phyloP scores from a whole-genome alignment of 805 yeast species.

The Kregervanrija delftensis region DNA sequence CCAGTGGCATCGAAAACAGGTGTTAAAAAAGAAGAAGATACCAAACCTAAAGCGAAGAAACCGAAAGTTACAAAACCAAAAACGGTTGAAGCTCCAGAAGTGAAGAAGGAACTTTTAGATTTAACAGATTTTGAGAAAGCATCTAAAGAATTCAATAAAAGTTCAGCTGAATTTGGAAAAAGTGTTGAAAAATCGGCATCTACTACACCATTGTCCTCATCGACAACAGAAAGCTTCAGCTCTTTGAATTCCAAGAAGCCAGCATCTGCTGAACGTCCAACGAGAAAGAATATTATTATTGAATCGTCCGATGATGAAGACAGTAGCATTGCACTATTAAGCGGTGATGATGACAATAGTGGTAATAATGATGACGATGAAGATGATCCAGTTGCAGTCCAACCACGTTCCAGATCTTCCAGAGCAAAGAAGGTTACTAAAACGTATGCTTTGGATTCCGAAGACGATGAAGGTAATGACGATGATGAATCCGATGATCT shows the following conservation, averaged over 20 bases:
- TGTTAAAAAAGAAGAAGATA: constrained; percentile 7
- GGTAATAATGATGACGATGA: constrained; percentile 4
- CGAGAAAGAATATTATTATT: constrained; percentile 2
- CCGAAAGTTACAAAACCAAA: constrained; percentile 14
- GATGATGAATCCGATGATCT: constrained; percentile 12
- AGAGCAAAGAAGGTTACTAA: constrained; percentile 9
- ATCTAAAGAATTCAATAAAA: constrained; percentile 3
- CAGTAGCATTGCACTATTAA: background rate
- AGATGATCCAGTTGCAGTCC: background rate
- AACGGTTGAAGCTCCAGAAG: background rate
- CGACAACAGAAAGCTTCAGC: background rate
- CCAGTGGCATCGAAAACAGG: constrained; percentile 25
- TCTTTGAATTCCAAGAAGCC: constrained; percentile 2
- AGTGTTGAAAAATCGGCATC: constrained; percentile 2
- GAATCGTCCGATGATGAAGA: constrained; percentile 7
- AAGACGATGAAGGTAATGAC: constrained; percentile 13
- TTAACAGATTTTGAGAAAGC: constrained; percentile 9
- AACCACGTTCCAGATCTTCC: constrained; percentile 6
- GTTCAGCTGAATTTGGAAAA: constrained; percentile 4
- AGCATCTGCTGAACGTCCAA: constrained; percentile 4
- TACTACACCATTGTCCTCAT: background rate
- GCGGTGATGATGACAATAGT: background rate
- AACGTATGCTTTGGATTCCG: constrained; percentile 12
- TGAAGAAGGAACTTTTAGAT: constrained; percentile 7
- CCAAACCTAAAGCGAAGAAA: constrained; percentile 14